Base-by-base conservation (phyloP, 1,284 basidiomycete species). In the Sparassis latifolia region DNA sequence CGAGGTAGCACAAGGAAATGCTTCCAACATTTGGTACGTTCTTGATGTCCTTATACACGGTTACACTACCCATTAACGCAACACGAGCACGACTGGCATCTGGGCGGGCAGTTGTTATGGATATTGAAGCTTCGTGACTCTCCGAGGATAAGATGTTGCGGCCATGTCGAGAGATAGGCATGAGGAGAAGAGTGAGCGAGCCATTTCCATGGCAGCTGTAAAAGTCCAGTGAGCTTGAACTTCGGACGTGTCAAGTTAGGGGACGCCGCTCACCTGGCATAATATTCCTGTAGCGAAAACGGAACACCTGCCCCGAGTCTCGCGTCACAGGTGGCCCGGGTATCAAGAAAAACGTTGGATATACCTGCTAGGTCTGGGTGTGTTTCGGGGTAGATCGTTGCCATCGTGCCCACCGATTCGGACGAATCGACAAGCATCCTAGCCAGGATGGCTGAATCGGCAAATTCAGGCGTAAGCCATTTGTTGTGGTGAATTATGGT, bases 231-330 rank as follows among this genome's bases (percentile, higher is more conserved):
- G 20, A 20, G 20, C 20, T 20, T 20, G 20, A 20, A 20, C 20
- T 20, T 20, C 20, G 20, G 20, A 20, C 20, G 20, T 20, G 20
- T 20, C 20, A 20, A 20, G 20, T 20, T 20, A 20, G 20, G 9
- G 10, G 32, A n/a, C 6, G 40, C n/a, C 32, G 27, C 59, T 50
- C 50, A 72, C 72, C 69, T 73, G 42, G 70, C 69, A 60, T 79
- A 75, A 59, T 83, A 83, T 65, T 84, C 82, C 65, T 82, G 79
- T 51, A 84, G 65, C 5, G 79, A 72, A 60, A 83, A 82, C 10
- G 82, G 80, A 54, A 75, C 68, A 27, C 73, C 80, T 80, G 58
- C 10, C 20, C 20, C 20, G 20, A 20, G 20, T 20, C 20, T 20
- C 20, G 20, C 20, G 20, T 20, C 20, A 20, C 20, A 20, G 20